phyloP scores from a whole-genome alignment of 129 eudicot species.

The Heracleum sosnowskyi region DNA sequence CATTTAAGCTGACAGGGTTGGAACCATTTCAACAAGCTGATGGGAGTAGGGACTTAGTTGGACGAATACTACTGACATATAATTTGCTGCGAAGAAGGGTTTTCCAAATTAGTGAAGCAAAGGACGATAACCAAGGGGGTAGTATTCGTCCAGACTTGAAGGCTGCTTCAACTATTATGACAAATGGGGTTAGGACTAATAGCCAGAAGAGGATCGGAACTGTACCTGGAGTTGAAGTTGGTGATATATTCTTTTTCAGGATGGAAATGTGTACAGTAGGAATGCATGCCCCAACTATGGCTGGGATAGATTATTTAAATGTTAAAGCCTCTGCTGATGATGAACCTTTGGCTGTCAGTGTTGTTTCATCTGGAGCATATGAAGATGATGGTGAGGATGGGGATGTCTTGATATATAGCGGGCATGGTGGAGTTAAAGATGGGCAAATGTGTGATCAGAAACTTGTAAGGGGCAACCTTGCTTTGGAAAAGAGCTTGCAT shows the following conservation, averaged over 20 bases:
- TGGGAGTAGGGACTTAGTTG: constrained; percentile 51
- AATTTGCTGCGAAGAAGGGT: constrained; percentile 57
- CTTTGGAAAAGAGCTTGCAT: constrained; percentile 78
- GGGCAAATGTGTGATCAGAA: constrained; percentile 59
- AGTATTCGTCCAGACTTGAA: constrained; percentile 53
- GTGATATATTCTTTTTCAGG: constrained; percentile 88
- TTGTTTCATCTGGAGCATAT: constrained; percentile 84
- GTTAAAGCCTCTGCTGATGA: constrained; percentile 51
- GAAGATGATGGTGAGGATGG: constrained; percentile 87
- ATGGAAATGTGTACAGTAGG: constrained; percentile 81
- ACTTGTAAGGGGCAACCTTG: constrained; percentile 87
- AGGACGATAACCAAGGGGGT: constrained; percentile 20
- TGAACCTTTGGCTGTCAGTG: constrained; percentile 84
- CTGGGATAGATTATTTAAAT: constrained; percentile 87
- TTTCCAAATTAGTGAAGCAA: constrained; percentile 47
- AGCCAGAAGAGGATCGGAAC: constrained; percentile 56
- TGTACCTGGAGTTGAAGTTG: constrained; percentile 79
- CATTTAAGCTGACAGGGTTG: constrained; percentile 32
- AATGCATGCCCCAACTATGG: constrained; percentile 78
- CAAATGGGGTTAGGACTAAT: constrained; percentile 55
- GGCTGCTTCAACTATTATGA: constrained; percentile 51
- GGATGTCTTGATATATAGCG: constrained; percentile 71
- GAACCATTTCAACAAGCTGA: constrained; percentile 33
- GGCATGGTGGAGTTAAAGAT: constrained; percentile 78
- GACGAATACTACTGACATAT: constrained; percentile 34